Conservation (phyloP, 139 green algal species). For the Tetraselmis striata region DNA sequence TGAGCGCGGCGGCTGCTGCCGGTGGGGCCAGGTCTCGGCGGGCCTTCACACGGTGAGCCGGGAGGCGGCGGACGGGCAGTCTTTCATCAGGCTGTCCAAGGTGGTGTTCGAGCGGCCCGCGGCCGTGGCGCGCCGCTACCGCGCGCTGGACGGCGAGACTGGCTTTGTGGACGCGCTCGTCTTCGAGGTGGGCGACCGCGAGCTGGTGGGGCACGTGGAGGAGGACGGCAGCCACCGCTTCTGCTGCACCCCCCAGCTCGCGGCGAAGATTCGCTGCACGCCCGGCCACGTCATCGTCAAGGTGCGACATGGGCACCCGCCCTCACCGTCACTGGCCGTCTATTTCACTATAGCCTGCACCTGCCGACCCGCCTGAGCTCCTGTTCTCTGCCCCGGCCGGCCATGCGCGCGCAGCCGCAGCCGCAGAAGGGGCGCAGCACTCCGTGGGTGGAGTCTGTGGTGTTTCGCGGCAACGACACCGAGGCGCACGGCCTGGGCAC, state of each 20-base stretch:
- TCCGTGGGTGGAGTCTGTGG: slow-evolving; percentile 42
- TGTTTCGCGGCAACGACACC: slow-evolving; percentile 44
- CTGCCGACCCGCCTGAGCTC: too few species aligned
- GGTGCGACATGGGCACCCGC: too few species aligned
- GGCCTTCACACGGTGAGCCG: slow-evolving; percentile 18
- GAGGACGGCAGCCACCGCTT: slow-evolving; percentile 24
- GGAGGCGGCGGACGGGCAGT: slow-evolving; percentile 28
- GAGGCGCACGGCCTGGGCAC: slow-evolving; percentile 16
- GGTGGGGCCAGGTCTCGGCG: slow-evolving; percentile 26
- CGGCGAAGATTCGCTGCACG: slow-evolving; percentile 31
- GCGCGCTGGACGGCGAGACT: slow-evolving; percentile 28
- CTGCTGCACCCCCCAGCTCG: slow-evolving; percentile 51
- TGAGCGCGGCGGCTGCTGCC: too few species aligned
- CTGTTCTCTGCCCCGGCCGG: too few species aligned
- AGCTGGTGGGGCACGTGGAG: slow-evolving; percentile 37
- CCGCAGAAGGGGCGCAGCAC: slow-evolving; percentile 26
- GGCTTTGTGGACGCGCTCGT: slow-evolving; percentile 49
- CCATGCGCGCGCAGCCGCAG: too few species aligned
- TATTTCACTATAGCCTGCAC: too few species aligned
- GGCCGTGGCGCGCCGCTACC: slow-evolving; percentile 27
- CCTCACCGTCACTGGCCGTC: too few species aligned
- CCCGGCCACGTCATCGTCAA: slow-evolving; percentile 43
- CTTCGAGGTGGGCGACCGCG: slow-evolving; percentile 51
- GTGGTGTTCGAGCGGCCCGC: slow-evolving; percentile 35
- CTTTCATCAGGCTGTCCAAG: slow-evolving; percentile 43